Evolutionary conservation across 768 basidiomycete genomes (phyloP).

Genomic region (Multifurca ochricompacta): DNA sequence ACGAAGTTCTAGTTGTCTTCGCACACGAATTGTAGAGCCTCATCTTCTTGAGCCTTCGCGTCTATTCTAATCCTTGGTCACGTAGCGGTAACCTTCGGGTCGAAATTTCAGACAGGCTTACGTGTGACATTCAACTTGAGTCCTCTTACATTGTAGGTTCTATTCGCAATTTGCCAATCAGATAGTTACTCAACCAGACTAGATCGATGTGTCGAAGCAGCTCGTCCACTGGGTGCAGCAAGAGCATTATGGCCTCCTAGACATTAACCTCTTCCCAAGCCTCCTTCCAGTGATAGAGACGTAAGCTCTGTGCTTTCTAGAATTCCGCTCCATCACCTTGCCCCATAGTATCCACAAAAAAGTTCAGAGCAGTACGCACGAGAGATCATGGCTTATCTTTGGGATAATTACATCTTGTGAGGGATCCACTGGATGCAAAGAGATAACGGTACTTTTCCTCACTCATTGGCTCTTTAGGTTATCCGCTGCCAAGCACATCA

Average conservation of each 20-base stretch:
- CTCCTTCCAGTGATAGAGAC: slow-evolving; percentile 8
- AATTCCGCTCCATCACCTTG: neutral
- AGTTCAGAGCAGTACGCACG: slow-evolving; percentile 33
- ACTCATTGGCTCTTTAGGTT: slow-evolving; percentile 42
- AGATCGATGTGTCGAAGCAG: slow-evolving; percentile 83
- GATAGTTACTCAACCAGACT: neutral
- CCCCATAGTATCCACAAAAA: slow-evolving; percentile 16
- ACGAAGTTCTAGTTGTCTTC: slow-evolving; percentile 74
- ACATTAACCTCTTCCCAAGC: slow-evolving; percentile 73
- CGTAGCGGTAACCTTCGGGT: slow-evolving; percentile 80
- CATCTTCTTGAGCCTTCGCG: neutral
- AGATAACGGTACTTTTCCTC: neutral
- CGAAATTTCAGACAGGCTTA: slow-evolving; percentile 66
- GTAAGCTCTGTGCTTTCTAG: slow-evolving; percentile 3
- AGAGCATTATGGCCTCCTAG: slow-evolving; percentile 67
- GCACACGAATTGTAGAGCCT: slow-evolving; percentile 82
- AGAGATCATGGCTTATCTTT: slow-evolving; percentile 73
- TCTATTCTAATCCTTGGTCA: neutral
- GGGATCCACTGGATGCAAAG: neutral
- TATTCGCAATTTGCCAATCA: neutral
- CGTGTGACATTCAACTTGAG: slow-evolving; percentile 69
- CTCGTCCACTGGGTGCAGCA: slow-evolving; percentile 69
- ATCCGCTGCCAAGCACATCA: slow-evolving; percentile 59
- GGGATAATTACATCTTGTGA: slow-evolving; percentile 95
- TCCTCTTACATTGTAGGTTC: slow-evolving; percentile 71